These are phyloP conservation scores for Astrothelium subdiscretum DNA, from an alignment of 495 filamentous ascomycete genomes.

Conservation along the genomic window DNA sequence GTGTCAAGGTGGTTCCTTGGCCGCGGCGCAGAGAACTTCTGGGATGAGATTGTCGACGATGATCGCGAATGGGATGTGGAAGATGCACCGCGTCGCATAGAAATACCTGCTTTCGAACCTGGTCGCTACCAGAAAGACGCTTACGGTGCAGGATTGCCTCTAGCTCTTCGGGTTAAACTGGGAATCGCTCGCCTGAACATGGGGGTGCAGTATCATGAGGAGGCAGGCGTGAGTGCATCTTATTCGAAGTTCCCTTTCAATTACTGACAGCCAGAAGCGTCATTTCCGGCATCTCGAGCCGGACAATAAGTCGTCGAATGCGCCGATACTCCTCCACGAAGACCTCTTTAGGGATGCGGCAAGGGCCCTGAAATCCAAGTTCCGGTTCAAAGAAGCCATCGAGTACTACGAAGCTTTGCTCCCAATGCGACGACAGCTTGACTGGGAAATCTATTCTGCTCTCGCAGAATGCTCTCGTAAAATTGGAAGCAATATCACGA, in stretches of 20 bases:
- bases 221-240: conserved; percentile 55
- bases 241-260: neutral
- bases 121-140: conserved; percentile 41
- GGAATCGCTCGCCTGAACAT: conserved; percentile 67
- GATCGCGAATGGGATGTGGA: conserved; percentile 86
- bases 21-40: conserved; percentile 59
- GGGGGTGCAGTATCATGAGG: conserved; percentile 46
- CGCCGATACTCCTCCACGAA: conserved; percentile 49
- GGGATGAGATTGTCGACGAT: conserved; percentile 65
- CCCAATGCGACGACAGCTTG: conserved; percentile 42
- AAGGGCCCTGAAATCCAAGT: conserved; percentile 48
- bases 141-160: conserved; percentile 67
- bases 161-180: conserved; percentile 74
- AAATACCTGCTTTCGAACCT: conserved; percentile 44
- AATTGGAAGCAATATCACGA: conserved; percentile 49
- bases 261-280: conserved; percentile 28
- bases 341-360: conserved; percentile 69
- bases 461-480: conserved; percentile 62
- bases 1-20: conserved; percentile 74
- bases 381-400: conserved; percentile 50
- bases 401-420: conserved; percentile 62
- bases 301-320: conserved; percentile 34
- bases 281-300: conserved; percentile 59
- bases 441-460: conserved; percentile 52
- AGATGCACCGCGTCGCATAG: conserved; percentile 52